Percentiles rank a stretch among this genome's conserved stretches.
These are phyloP conservation scores for Rubia balearica DNA, from an alignment of 305 asterid genomes.

Conservation along the genomic window DNA sequence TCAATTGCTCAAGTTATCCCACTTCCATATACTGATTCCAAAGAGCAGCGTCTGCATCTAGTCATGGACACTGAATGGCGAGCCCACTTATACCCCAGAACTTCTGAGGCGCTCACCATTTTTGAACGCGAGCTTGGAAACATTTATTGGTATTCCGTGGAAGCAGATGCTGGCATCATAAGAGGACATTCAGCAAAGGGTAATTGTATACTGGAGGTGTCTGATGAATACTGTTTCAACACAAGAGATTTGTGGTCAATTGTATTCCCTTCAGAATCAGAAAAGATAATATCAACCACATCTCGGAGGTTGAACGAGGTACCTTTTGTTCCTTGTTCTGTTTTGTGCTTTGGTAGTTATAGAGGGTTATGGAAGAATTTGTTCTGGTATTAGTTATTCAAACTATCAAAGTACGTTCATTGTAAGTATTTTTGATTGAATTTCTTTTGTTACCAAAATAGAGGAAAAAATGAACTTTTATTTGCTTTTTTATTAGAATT, in stretches of 20 bases:
- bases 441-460: neutral
- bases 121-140: conserved; percentile 60
- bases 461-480: too few relatives aligned
- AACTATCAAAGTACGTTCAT: neutral
- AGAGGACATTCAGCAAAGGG: conserved; percentile 72
- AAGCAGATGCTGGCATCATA: conserved; percentile 47
- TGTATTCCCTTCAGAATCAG: conserved; percentile 81
- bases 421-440: neutral
- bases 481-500: neutral
- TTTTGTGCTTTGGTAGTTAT: neutral
- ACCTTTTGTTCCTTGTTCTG: conserved; percentile 10
- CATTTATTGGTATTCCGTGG: conserved; percentile 88
- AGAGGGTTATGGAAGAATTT: neutral
- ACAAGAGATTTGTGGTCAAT: conserved; percentile 74
- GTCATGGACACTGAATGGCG: conserved; percentile 54
- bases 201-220: conserved; percentile 39
- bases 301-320: conserved; percentile 83
- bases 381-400: neutral
- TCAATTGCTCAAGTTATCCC: conserved; percentile 72
- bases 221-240: conserved; percentile 65
- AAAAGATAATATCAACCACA: conserved; percentile 72
- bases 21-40: conserved; percentile 74
- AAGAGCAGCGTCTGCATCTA: conserved; percentile 82
- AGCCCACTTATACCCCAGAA: conserved; percentile 81
- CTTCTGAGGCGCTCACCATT: conserved; percentile 69